These are phyloP conservation scores for Suillus plorans DNA, from an alignment of 768 basidiomycete genomes.

Conservation along the genomic window DNA sequence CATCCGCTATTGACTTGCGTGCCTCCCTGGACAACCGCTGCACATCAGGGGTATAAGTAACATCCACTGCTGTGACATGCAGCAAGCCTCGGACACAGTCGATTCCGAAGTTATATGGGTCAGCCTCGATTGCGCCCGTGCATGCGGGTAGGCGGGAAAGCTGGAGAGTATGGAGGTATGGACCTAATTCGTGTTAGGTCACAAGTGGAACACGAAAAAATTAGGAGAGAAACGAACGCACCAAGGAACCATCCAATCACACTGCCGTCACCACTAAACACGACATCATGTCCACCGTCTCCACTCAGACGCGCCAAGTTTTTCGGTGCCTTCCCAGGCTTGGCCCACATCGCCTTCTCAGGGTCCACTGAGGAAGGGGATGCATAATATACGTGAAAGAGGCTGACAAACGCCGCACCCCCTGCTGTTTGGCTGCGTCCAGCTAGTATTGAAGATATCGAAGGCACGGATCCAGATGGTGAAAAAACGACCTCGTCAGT, in stretches of 20 bases:
- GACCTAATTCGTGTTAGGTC: conserved; percentile 40
- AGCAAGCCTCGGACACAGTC: conserved; percentile 57
- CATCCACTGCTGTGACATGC: conserved; percentile 56
- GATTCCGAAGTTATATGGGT: conserved; percentile 58
- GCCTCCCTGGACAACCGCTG: conserved; percentile 57
- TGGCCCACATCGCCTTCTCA: conserved; percentile 59
- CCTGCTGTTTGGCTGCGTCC: conserved; percentile 25
- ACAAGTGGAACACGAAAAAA: background rate
- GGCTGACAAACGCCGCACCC: conserved; percentile 65
- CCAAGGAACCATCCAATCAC: conserved; percentile 76
- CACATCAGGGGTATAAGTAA: conserved; percentile 63
- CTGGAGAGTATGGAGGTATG: conserved; percentile 63
- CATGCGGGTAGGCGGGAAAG: conserved; percentile 53
- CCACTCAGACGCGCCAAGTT: conserved; percentile 62
- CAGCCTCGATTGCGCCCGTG: conserved; percentile 44
- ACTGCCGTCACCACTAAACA: conserved; percentile 62
- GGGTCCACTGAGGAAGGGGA: conserved; percentile 40
- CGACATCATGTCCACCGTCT: conserved; percentile 73
- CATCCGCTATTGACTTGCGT: conserved; percentile 3
- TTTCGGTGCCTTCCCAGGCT: conserved; percentile 63
- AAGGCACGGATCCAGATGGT: conserved; percentile 13
- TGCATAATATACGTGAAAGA: conserved; percentile 63
- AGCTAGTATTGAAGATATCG: background rate
- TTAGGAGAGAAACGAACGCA: conserved; percentile 26
- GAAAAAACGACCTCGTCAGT: conserved; percentile 57